Percentiles rank a stretch among this genome's conserved stretches.
phyloP scores from a whole-genome alignment of 176 grass and related monocot genomes.

The Elaeis guineensis region DNA sequence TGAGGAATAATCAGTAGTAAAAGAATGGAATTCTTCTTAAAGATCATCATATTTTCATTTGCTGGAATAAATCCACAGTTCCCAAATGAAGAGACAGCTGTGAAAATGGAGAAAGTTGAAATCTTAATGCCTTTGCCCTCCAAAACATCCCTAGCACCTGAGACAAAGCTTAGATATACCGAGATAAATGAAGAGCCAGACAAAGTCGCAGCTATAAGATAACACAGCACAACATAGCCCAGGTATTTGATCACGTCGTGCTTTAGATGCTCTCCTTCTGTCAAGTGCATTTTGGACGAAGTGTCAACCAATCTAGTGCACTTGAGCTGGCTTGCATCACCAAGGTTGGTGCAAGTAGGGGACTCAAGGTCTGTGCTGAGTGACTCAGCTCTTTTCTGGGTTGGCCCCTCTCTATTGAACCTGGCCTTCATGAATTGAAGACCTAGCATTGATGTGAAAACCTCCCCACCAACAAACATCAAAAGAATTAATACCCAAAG shows the following conservation, averaged over 20 bases:
- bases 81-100: constrained; percentile 47
- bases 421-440: constrained; percentile 39
- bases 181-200: constrained; percentile 37
- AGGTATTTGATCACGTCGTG: constrained; percentile 30
- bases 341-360: constrained; percentile 8
- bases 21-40: constrained; percentile 44
- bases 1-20: constrained; percentile 60
- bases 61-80: constrained; percentile 79
- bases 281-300: background rate
- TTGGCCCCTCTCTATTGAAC: constrained; percentile 18
- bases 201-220: constrained; percentile 36
- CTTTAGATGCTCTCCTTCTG: constrained; percentile 20
- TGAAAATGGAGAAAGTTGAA: constrained; percentile 56
- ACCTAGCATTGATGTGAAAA: constrained; percentile 60
- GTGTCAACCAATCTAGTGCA: background rate
- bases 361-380: constrained; percentile 30
- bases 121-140: constrained; percentile 35
- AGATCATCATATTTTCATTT: constrained; percentile 78
- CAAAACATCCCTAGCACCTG: constrained; percentile 36
- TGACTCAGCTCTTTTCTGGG: constrained; percentile 17
- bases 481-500: constrained; percentile 52
- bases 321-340: background rate
- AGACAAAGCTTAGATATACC: constrained; percentile 42
- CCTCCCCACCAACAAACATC: constrained; percentile 58
- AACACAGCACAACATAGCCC: constrained; percentile 30